A percentile compares a stretch with the other conserved stretches of the same genome.
phyloP scores from a whole-genome alignment of 768 basidiomycete species.

The Trametes punicea region DNA sequence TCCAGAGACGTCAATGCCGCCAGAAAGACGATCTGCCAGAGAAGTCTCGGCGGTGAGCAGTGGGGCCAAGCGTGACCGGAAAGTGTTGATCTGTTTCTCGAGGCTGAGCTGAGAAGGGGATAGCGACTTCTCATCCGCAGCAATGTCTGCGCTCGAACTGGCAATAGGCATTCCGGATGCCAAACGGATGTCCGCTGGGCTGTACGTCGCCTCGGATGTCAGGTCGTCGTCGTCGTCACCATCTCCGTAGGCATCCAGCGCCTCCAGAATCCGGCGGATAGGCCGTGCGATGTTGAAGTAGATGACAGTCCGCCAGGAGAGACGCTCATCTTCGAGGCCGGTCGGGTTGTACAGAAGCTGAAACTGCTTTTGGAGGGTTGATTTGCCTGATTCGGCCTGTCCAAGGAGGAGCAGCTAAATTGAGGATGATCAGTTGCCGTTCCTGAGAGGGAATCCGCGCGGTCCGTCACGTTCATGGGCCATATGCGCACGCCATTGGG shows the following conservation, averaged over 20 bases:
- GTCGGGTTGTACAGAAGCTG: constrained; percentile 75
- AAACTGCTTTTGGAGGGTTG: constrained; percentile 82
- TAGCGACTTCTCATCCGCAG: constrained; percentile 6
- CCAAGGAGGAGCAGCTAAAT: constrained; percentile 69
- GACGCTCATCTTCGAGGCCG: constrained; percentile 65
- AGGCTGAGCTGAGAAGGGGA: constrained; percentile 19
- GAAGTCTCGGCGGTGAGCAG: constrained; percentile 59
- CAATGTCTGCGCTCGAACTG: not conserved
- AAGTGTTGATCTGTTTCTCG: constrained; percentile 26
- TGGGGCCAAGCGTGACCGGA: constrained; percentile 58
- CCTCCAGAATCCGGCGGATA: constrained; percentile 37
- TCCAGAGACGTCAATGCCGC: constrained; percentile 67
- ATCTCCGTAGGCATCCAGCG: constrained; percentile 32
- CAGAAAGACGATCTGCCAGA: constrained; percentile 70
- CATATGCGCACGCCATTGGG: constrained; percentile 35
- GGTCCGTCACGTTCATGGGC: constrained; percentile 23
- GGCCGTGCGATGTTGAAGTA: constrained; percentile 68
- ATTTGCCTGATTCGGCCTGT: constrained; percentile 78
- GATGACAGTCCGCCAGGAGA: constrained; percentile 75
- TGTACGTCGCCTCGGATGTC: constrained; percentile 34
- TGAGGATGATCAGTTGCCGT: constrained; percentile 74
- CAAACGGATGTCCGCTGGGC: constrained; percentile 2
- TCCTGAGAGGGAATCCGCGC: constrained; percentile 23
- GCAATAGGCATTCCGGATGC: constrained; percentile 7
- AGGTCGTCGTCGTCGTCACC: constrained; percentile 53